These are phyloP conservation scores for Ustilago sp. DNA, from an alignment of 1,284 basidiomycete genomes.

Conservation along the genomic window DNA sequence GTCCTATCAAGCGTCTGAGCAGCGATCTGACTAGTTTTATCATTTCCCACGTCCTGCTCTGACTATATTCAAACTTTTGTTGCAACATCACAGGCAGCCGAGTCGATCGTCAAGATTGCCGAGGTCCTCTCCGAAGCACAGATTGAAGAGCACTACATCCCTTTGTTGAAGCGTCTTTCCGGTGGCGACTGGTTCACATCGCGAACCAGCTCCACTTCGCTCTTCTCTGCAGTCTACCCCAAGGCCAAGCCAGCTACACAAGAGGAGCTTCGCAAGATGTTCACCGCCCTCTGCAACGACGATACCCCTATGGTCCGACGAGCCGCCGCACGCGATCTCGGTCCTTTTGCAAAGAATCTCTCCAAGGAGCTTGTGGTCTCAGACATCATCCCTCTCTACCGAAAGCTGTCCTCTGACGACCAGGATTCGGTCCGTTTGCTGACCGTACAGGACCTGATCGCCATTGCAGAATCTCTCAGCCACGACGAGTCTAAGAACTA, in stretches of 20 bases:
- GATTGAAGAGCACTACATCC: conserved; percentile 91
- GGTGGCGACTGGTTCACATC: conserved; percentile 99
- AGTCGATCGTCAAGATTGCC: conserved; percentile 94
- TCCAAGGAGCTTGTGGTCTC: conserved; percentile 73
- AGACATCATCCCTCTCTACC: conserved; percentile 92
- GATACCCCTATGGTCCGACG: conserved; percentile 99
- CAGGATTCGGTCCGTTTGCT: conserved; percentile 97
- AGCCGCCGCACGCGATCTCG: conserved; percentile 95
- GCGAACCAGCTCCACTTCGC: conserved; percentile 91
- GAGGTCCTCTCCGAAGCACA: conserved; percentile 81
- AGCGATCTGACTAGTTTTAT: conserved; percentile 3
- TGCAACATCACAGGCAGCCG: conserved; percentile 76
- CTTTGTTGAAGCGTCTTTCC: conserved; percentile 87
- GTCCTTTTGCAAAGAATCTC: conserved; percentile 71
- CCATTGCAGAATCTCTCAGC: conserved; percentile 85
- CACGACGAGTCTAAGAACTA: conserved; percentile 91
- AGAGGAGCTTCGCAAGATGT: conserved; percentile 90
- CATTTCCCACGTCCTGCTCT: neutral
- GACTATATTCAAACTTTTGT: neutral
- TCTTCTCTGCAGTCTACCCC: conserved; percentile 92
- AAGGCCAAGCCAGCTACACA: conserved; percentile 74
- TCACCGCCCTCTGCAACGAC: conserved; percentile 84
- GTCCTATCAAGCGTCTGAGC: neutral
- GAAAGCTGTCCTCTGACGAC: conserved; percentile 93
- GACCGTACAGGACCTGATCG: conserved; percentile 95